Conservation (phyloP, 768 basidiomycete species). For the Clitopilus passeckerianus region DNA sequence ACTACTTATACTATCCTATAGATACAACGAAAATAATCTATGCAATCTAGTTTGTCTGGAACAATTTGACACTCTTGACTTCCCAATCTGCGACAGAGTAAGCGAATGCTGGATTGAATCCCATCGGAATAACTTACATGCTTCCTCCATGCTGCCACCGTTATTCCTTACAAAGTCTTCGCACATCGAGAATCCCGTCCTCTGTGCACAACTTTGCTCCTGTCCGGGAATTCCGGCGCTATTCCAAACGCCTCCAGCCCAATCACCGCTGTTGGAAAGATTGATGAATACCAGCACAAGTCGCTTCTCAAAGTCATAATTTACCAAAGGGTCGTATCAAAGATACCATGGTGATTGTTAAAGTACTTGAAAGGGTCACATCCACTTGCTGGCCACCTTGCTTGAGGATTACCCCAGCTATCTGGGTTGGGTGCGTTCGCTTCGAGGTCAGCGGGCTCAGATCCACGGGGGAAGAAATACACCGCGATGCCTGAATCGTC, state of each 20-base stretch:
- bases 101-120: background rate
- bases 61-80: slow-evolving; percentile 70
- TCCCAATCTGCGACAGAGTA: slow-evolving; percentile 65
- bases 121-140: slow-evolving; percentile 53
- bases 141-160: slow-evolving; percentile 67
- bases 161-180: slow-evolving; percentile 69
- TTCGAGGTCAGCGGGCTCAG: slow-evolving; percentile 74
- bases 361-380: slow-evolving; percentile 83
- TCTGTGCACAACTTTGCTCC: slow-evolving; percentile 76
- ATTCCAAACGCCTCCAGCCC: slow-evolving; percentile 83
- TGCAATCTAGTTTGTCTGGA: slow-evolving; percentile 30
- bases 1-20: too few relatives aligned
- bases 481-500: slow-evolving; percentile 68
- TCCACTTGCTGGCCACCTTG: slow-evolving; percentile 67
- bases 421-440: slow-evolving; percentile 70
- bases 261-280: slow-evolving; percentile 62
- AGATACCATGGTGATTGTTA: slow-evolving; percentile 69
- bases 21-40: slow-evolving; percentile 3
- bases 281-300: background rate
- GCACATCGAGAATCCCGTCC: slow-evolving; percentile 81
- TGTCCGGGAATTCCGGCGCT: slow-evolving; percentile 75
- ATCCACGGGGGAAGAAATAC: slow-evolving; percentile 75
- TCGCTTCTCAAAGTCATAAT: slow-evolving; percentile 13
- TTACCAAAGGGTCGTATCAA: slow-evolving; percentile 84
- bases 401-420: slow-evolving; percentile 73